Base-by-base conservation (phyloP, 495 filamentous ascomycete species). In the Aspergillus biplanus region DNA sequence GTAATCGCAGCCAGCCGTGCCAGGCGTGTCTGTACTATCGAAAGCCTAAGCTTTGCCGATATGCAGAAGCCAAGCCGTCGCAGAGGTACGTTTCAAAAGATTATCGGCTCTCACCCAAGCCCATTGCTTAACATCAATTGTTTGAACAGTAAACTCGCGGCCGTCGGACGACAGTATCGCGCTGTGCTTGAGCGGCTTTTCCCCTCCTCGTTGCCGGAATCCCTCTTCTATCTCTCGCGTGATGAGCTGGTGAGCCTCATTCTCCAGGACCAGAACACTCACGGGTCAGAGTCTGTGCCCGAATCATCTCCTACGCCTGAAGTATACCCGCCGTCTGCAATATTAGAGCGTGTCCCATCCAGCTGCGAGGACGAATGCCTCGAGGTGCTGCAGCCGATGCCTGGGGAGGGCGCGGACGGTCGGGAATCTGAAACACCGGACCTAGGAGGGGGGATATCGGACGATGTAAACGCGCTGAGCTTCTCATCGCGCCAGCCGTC, bases 381-480 rank as follows among this genome's bases (percentile, higher is more conserved):
- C 39, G 39, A 44, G 7, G 39, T n/a, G 3, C 39, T 44, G 12
- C 39, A 44, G 39, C n/a, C 39, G 7, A 44, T 44, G 39, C 39
- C 39, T n/a, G 39, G n/a, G 8, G 39, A 12, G 8, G n/a, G 3
- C 0, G 4, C 12, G 11, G 39, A 44, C n/a, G 39, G 39, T 44
- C 39, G 39, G 11, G 39, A 44, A 12, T 9, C 39, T n/a, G 39
- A 44, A 8, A n/a, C 39, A 11, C n/a, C 39, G 7, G 39, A 4
- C 12, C 39, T 44, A 4, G 7, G 12, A 9, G 39, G 4, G 39
- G 11, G 12, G 0, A 44, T 44, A 12, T 56, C 54, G 2, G 54
- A 56, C 33, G 54, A 56, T 13, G 54, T 56, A 18, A 56, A 56
- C 35, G 54, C 54, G 33, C 33, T 56, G 0, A 39, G 33, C 6